These are phyloP conservation scores for Stachybotrys echinatus DNA, from an alignment of 2,329 filamentous ascomycete genomes.

Conservation along the genomic window DNA sequence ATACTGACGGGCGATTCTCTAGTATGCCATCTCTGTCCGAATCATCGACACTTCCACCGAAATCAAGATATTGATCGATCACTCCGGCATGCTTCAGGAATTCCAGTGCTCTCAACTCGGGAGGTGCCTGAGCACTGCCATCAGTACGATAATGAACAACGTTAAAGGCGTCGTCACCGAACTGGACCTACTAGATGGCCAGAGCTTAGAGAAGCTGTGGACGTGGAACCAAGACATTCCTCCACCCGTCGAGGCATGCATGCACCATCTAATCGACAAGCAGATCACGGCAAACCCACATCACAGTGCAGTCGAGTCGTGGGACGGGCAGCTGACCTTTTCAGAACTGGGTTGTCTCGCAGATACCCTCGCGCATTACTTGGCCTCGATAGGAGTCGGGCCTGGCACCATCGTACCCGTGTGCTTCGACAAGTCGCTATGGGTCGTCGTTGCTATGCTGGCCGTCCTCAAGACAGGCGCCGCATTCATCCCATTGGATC, in stretches of 20 bases:
- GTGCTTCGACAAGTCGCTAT: conserved; percentile 8
- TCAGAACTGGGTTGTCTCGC: neutral
- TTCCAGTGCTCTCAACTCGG: no score
- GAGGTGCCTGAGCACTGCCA: no score
- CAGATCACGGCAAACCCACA: neutral
- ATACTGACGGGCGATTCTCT: neutral
- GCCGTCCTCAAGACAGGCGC: conserved; percentile 8
- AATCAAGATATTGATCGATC: conserved; percentile 1
- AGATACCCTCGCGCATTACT: conserved; percentile 1
- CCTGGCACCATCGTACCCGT: conserved; percentile 9
- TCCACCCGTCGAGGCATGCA: neutral
- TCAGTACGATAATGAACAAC: conserved; percentile 1
- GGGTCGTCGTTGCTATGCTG: conserved; percentile 7
- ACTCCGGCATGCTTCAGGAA: no score
- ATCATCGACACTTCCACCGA: neutral
- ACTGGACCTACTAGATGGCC: no score
- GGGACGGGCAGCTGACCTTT: neutral
- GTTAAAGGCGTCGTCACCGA: neutral
- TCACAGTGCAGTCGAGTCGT: neutral
- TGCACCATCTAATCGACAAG: neutral
- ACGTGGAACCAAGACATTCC: neutral
- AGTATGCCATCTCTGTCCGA: neutral
- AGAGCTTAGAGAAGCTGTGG: no score
- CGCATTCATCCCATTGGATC: conserved; percentile 8
- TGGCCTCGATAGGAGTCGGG: no score